A percentile compares a stretch with the other conserved stretches of the same genome.
Evolutionary conservation across 352 stramenopile species (phyloP).

Genomic region (Phytophthora citricola): DNA sequence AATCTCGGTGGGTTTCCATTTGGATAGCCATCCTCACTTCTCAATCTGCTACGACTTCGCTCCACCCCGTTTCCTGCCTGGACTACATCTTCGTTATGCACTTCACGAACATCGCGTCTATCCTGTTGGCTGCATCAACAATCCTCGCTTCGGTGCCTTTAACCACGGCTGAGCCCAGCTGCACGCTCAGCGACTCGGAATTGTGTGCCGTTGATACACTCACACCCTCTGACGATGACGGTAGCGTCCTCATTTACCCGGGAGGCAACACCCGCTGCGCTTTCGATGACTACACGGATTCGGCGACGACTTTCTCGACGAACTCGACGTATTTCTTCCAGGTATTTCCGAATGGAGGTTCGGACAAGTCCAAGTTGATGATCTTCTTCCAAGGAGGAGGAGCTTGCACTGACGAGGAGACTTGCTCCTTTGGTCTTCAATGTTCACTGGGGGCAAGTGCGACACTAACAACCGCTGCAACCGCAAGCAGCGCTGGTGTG

Average conservation of each 20-base stretch:
- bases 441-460: slow-evolving; percentile 40
- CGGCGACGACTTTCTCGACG: slow-evolving; percentile 31
- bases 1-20: slow-evolving; percentile 5
- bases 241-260: slow-evolving; percentile 50
- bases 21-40: slow-evolving; percentile 14
- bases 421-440: slow-evolving; percentile 58
- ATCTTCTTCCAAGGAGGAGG: slow-evolving; percentile 66
- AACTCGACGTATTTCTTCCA: slow-evolving; percentile 61
- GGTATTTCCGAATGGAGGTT: slow-evolving; percentile 44
- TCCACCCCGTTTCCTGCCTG: not conserved
- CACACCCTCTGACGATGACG: slow-evolving; percentile 26
- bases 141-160: not conserved
- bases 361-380: slow-evolving; percentile 62
- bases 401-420: slow-evolving; percentile 53
- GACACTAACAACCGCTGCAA: slow-evolving; percentile 47
- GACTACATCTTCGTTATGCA: slow-evolving; percentile 1
- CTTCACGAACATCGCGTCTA: not conserved
- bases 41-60: slow-evolving; percentile 9
- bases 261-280: slow-evolving; percentile 52
- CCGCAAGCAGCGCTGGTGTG: slow-evolving; percentile 46
- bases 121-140: slow-evolving; percentile 4
- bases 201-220: slow-evolving; percentile 31
- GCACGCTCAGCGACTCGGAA: slow-evolving; percentile 27
- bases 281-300: slow-evolving; percentile 44
- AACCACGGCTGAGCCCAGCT: slow-evolving; percentile 20